phyloP scores from a whole-genome alignment of 495 filamentous ascomycete genomes.

The Evansstolkia leycettana region DNA sequence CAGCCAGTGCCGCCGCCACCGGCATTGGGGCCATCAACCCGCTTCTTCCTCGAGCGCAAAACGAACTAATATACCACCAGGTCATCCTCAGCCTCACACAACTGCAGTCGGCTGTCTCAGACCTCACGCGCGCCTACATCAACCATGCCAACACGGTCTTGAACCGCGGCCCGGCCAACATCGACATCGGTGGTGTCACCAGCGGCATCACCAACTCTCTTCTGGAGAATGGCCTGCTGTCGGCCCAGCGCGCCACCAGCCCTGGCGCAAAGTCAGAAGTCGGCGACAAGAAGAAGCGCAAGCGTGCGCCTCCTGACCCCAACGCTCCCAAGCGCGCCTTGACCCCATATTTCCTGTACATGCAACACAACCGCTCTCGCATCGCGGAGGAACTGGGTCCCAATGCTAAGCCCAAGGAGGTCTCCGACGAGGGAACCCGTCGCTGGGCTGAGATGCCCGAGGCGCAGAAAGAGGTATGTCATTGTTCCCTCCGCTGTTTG shows the following conservation, averaged over 20 bases:
- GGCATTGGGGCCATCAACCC: conserved; percentile 1
- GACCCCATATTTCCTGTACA: conserved; percentile 90
- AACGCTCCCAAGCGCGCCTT: conserved; percentile 89
- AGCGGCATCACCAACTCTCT: conserved; percentile 34
- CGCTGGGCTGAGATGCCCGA: conserved; percentile 70
- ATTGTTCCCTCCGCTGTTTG: neutral
- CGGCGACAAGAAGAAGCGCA: conserved; percentile 72
- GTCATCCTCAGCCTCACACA: conserved; percentile 61
- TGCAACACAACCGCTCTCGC: conserved; percentile 64
- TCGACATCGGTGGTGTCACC: conserved; percentile 40
- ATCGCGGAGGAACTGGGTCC: conserved; percentile 66
- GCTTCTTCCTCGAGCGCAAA: neutral
- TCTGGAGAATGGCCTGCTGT: conserved; percentile 28
- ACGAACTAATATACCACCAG: conserved; percentile 29
- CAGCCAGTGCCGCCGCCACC: conserved; percentile 4
- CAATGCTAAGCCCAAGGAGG: conserved; percentile 59
- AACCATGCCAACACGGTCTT: conserved; percentile 72
- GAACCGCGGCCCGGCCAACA: conserved; percentile 40
- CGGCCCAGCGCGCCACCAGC: conserved; percentile 22
- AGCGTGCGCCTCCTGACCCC: conserved; percentile 71
- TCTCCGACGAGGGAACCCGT: conserved; percentile 68
- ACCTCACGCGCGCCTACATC: conserved; percentile 66
- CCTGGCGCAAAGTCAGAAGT: conserved; percentile 33
- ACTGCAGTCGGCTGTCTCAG: conserved; percentile 59
- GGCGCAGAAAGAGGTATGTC: conserved; percentile 62